A percentile compares a stretch with the other conserved stretches of the same genome.
Evolutionary conservation across 2,329 filamentous ascomycete genomes (phyloP).

Genomic region (Boeremia lycopersici): DNA sequence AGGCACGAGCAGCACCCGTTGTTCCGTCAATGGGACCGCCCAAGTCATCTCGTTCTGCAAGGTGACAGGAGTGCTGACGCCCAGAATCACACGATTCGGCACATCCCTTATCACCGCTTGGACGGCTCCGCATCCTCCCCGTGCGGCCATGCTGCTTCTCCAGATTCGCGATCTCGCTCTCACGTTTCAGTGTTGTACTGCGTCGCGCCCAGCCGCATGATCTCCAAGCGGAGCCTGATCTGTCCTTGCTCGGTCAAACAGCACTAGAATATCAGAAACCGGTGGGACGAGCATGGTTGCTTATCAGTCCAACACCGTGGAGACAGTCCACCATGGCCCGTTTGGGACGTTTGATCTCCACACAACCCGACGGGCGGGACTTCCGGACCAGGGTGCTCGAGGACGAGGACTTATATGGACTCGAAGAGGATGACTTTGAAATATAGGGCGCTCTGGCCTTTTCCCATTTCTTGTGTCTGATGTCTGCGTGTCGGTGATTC

Average conservation of each 20-base stretch:
- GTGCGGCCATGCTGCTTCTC: constrained; percentile 15
- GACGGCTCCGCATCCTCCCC: constrained; percentile 15
- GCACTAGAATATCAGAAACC: constrained; percentile 12
- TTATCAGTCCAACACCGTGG: constrained; percentile 41
- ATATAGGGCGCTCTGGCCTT: constrained; percentile 17
- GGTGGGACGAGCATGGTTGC: constrained; percentile 30
- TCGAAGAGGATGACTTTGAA: not conserved
- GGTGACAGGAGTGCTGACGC: constrained; percentile 33
- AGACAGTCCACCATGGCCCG: constrained; percentile 27
- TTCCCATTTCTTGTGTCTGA: constrained; percentile 17
- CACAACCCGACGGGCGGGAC: constrained; percentile 32
- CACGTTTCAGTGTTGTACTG: not conserved
- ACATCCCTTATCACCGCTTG: constrained; percentile 34
- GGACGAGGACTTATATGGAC: constrained; percentile 35
- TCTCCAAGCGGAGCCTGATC: constrained; percentile 30
- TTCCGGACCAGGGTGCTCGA: constrained; percentile 32
- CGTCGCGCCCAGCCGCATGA: constrained; percentile 14
- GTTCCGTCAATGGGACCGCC: constrained; percentile 7
- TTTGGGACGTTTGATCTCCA: constrained; percentile 31
- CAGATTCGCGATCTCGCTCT: not conserved
- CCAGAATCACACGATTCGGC: constrained; percentile 24
- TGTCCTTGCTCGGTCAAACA: constrained; percentile 30
- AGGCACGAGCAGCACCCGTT: constrained; percentile 3
- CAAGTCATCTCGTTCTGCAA: constrained; percentile 24
- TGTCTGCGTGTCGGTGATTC: not conserved